These are phyloP conservation scores for Bipolaris sorokiniana DNA, from an alignment of 2,329 filamentous ascomycete species.

Conservation along the genomic window DNA sequence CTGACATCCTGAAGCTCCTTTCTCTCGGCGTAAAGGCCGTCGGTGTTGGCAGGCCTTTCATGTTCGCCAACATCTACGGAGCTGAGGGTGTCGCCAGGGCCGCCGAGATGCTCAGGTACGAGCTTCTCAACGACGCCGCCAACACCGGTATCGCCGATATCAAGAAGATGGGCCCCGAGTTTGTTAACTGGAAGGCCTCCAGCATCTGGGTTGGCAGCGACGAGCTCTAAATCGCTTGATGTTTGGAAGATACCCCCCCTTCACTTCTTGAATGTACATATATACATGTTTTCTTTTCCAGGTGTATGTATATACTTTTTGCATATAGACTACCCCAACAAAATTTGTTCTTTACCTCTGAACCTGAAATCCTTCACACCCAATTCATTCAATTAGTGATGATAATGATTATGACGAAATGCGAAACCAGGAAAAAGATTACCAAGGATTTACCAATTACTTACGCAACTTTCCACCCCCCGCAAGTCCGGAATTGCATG, in stretches of 20 bases:
- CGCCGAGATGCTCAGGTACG: slow-evolving; percentile 58
- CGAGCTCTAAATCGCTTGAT: neutral
- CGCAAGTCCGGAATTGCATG: too few relatives aligned
- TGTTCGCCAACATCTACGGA: slow-evolving; percentile 63
- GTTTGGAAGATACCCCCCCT: neutral
- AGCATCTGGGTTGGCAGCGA: slow-evolving; percentile 22
- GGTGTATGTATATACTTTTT: neutral
- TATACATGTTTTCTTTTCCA: neutral
- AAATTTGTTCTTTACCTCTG: neutral
- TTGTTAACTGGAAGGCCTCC: slow-evolving; percentile 29
- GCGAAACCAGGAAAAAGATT: too few relatives aligned
- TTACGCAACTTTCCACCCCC: too few relatives aligned
- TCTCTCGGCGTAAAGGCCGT: slow-evolving; percentile 50
- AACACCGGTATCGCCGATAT: slow-evolving; percentile 42
- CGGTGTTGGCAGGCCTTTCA: slow-evolving; percentile 57
- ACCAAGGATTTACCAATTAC: too few relatives aligned
- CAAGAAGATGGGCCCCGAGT: slow-evolving; percentile 36
- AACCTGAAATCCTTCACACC: too few relatives aligned
- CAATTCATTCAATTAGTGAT: too few relatives aligned
- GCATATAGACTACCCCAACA: neutral
- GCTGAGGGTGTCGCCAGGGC: slow-evolving; percentile 66
- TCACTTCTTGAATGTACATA: slow-evolving; percentile 7
- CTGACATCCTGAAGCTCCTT: slow-evolving; percentile 49
- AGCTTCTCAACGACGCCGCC: slow-evolving; percentile 51
- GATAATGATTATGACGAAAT: too few relatives aligned